Conservation (phyloP, 2,329 filamentous ascomycete species). For the Monilinia vaccinii-corymbosi region DNA sequence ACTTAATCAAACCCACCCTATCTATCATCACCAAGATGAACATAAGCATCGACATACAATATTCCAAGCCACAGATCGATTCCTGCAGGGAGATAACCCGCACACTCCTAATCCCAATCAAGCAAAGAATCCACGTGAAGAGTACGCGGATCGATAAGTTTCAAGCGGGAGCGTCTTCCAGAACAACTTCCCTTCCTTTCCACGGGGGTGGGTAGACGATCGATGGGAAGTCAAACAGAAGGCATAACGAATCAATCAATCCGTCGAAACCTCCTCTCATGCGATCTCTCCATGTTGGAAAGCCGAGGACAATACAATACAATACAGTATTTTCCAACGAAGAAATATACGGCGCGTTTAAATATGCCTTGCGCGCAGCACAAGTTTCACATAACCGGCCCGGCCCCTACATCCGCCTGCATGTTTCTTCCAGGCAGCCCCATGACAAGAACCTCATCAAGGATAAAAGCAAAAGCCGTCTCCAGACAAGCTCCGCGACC, state of each 20-base stretch:
- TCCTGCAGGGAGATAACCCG: not conserved
- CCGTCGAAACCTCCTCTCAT: not conserved
- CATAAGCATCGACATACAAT: not conserved
- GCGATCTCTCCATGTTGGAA: not conserved
- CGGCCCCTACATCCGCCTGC: too few species aligned
- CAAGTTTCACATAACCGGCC: not conserved
- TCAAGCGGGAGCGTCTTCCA: too few species aligned
- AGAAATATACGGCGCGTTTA: not conserved
- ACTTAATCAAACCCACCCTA: too few species aligned
- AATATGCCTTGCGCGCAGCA: too few species aligned
- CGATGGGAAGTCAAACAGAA: too few species aligned
- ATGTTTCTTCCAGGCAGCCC: too few species aligned
- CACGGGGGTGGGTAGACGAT: too few species aligned
- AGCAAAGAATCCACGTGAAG: too few species aligned
- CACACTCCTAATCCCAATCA: not conserved
- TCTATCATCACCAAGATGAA: not conserved
- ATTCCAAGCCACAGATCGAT: not conserved
- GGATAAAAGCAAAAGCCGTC: not conserved
- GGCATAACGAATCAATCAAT: not conserved
- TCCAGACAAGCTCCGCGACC: not conserved
- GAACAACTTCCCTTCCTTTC: too few species aligned
- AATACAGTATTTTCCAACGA: not conserved
- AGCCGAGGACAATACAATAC: too few species aligned
- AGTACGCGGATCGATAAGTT: too few species aligned
- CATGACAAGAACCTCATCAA: too few species aligned